phyloP scores from a whole-genome alignment of 805 yeast species.

The Groenewaldozyma tartarivorans region DNA sequence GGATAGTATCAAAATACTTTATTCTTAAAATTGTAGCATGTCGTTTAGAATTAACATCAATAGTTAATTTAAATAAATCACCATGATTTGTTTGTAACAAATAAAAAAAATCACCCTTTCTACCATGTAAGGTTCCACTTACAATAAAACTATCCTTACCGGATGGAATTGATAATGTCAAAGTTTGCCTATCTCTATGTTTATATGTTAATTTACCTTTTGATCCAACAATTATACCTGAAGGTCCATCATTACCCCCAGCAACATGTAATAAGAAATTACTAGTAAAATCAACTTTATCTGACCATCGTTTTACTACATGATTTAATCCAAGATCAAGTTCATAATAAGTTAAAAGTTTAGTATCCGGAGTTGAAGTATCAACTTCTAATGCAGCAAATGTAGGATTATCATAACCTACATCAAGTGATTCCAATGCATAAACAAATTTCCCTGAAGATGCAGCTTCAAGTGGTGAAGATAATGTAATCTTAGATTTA shows the following conservation, averaged over 20 bases:
- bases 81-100: slow-evolving; percentile 64
- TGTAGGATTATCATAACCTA: slow-evolving; percentile 71
- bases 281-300: slow-evolving; percentile 32
- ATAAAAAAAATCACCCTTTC: slow-evolving; percentile 55
- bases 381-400: slow-evolving; percentile 75
- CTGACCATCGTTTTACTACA: slow-evolving; percentile 45
- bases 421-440: slow-evolving; percentile 52
- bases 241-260: slow-evolving; percentile 49
- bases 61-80: slow-evolving; percentile 60
- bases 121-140: slow-evolving; percentile 57
- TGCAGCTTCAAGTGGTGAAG: slow-evolving; percentile 68
- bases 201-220: slow-evolving; percentile 37
- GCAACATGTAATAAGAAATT: slow-evolving; percentile 60
- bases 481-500: slow-evolving; percentile 38
- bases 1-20: slow-evolving; percentile 70
- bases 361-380: slow-evolving; percentile 23
- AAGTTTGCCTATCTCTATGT: slow-evolving; percentile 23
- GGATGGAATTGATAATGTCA: slow-evolving; percentile 46
- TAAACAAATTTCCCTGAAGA: slow-evolving; percentile 44
- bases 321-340: slow-evolving; percentile 81
- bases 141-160: slow-evolving; percentile 31
- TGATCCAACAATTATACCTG: slow-evolving; percentile 61
- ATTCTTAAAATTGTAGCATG: slow-evolving; percentile 29
- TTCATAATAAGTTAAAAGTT: slow-evolving; percentile 57
- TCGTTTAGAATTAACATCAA: slow-evolving; percentile 29